A percentile compares a stretch with the other conserved stretches of the same genome.
Conservation (phyloP, 192 early-diverging fungal species). For the Coemansia sp. region DNA sequence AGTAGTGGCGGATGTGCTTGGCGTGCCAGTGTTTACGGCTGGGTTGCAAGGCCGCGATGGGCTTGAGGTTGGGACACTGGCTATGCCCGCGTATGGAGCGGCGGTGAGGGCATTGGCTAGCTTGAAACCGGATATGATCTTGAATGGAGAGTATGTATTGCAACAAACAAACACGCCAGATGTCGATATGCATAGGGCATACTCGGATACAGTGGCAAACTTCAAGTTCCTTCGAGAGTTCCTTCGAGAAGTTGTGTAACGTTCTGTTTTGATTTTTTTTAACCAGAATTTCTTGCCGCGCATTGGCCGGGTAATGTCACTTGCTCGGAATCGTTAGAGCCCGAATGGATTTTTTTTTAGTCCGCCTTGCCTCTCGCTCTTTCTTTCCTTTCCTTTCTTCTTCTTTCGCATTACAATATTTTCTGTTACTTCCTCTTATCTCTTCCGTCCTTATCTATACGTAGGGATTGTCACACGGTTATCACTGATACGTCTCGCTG, state of each 20-base stretch:
- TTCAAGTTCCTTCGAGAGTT: slow-evolving; percentile 34
- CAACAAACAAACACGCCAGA: slow-evolving; percentile 16
- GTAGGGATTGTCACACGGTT: not conserved
- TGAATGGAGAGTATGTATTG: slow-evolving; percentile 10
- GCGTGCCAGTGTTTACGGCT: slow-evolving; percentile 58
- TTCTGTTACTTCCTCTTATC: slow-evolving; percentile 8
- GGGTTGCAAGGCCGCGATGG: not conserved
- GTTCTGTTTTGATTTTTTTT: not conserved
- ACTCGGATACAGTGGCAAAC: slow-evolving; percentile 15
- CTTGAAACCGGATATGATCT: not conserved
- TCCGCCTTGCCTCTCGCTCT: not conserved
- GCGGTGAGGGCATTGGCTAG: slow-evolving; percentile 22
- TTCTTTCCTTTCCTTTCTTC: not conserved
- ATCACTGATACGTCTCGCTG: slow-evolving; percentile 10
- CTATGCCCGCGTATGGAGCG: slow-evolving; percentile 47
- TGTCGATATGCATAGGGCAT: slow-evolving; percentile 3
- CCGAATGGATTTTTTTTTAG: not conserved
- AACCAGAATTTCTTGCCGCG: not conserved
- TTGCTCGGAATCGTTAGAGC: not conserved
- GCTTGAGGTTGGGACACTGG: slow-evolving; percentile 12
- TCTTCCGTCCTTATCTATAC: not conserved
- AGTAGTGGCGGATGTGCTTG: slow-evolving; percentile 72
- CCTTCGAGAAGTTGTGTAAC: not conserved
- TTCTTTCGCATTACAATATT: not conserved
- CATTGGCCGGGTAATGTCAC: not conserved